Conservation (phyloP, 2,329 filamentous ascomycete genomes). For the Corinectria fuckeliana region DNA sequence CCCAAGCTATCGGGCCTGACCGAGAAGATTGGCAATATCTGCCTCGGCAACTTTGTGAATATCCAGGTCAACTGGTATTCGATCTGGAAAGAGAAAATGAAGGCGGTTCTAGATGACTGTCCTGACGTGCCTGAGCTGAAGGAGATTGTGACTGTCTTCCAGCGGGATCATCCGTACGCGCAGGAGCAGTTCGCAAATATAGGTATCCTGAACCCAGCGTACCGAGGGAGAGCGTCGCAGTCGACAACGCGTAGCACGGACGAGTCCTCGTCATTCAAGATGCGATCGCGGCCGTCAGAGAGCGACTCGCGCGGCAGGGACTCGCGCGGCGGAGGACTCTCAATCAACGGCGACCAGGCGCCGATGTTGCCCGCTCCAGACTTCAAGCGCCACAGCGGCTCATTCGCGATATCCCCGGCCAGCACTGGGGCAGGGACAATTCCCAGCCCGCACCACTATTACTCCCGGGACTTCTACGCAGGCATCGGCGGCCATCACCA, state of each 20-base stretch:
- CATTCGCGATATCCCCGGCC: slow-evolving; percentile 67
- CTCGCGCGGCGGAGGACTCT: slow-evolving; percentile 63
- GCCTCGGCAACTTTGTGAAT: slow-evolving; percentile 81
- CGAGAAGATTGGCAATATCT: slow-evolving; percentile 82
- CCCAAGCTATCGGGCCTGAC: slow-evolving; percentile 84
- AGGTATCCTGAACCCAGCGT: slow-evolving; percentile 79
- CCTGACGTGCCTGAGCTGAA: slow-evolving; percentile 68
- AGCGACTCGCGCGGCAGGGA: slow-evolving; percentile 58
- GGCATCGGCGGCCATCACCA: slow-evolving; percentile 44
- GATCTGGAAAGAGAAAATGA: slow-evolving; percentile 84
- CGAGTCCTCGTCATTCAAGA: slow-evolving; percentile 54
- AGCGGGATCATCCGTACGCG: slow-evolving; percentile 77
- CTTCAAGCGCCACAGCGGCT: slow-evolving; percentile 71
- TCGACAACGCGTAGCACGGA: slow-evolving; percentile 64
- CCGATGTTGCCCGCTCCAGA: slow-evolving; percentile 71
- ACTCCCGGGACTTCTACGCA: slow-evolving; percentile 56
- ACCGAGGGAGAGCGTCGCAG: slow-evolving; percentile 62
- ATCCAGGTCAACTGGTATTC: slow-evolving; percentile 85
- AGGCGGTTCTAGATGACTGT: slow-evolving; percentile 71
- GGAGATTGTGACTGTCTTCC: slow-evolving; percentile 80
- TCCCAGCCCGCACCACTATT: slow-evolving; percentile 61
- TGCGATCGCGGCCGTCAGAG: slow-evolving; percentile 57
- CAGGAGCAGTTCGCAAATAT: slow-evolving; percentile 75
- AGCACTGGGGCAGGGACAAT: slow-evolving; percentile 41
- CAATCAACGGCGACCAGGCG: slow-evolving; percentile 67